A percentile compares a stretch with the other conserved stretches of the same genome.
Evolutionary conservation across 805 yeast genomes (phyloP).

Genomic region (Yarrowia porcina): DNA sequence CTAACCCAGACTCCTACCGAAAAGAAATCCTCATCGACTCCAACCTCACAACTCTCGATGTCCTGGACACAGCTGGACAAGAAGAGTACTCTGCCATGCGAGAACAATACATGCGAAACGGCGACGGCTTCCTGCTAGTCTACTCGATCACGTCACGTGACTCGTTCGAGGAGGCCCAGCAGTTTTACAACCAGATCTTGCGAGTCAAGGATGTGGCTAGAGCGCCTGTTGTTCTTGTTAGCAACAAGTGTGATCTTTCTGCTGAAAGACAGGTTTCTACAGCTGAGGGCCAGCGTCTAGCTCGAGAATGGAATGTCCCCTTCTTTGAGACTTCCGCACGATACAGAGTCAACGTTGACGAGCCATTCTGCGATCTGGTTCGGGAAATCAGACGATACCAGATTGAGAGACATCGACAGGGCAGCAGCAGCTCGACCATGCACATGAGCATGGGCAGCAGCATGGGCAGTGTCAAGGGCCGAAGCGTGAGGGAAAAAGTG

Average conservation of each 20-base stretch:
- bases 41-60: constrained; percentile 74
- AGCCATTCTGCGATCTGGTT: constrained; percentile 60
- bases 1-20: constrained; percentile 46
- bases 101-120: constrained; percentile 94
- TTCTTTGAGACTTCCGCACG: constrained; percentile 94
- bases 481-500: constrained; percentile 18
- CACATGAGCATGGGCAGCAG: constrained; percentile 18
- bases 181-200: constrained; percentile 73
- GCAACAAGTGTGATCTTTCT: constrained; percentile 79
- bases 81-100: constrained; percentile 93
- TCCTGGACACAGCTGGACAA: constrained; percentile 97
- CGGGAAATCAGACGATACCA: constrained; percentile 34
- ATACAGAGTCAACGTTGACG: constrained; percentile 84
- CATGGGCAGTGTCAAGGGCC: constrained; percentile 20
- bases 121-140: constrained; percentile 88
- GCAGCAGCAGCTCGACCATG: constrained; percentile 4
- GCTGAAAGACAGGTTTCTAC: constrained; percentile 74
- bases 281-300: constrained; percentile 81
- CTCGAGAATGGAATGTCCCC: constrained; percentile 55
- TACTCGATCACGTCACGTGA: constrained; percentile 79
- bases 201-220: constrained; percentile 53
- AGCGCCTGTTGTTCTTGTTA: constrained; percentile 84
- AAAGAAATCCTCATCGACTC: constrained; percentile 83
- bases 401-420: constrained; percentile 27
- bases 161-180: constrained; percentile 78